A percentile compares a stretch with the other conserved stretches of the same genome.
phyloP scores from a whole-genome alignment of 345 rosid genomes.

The Trapa bicornis region DNA sequence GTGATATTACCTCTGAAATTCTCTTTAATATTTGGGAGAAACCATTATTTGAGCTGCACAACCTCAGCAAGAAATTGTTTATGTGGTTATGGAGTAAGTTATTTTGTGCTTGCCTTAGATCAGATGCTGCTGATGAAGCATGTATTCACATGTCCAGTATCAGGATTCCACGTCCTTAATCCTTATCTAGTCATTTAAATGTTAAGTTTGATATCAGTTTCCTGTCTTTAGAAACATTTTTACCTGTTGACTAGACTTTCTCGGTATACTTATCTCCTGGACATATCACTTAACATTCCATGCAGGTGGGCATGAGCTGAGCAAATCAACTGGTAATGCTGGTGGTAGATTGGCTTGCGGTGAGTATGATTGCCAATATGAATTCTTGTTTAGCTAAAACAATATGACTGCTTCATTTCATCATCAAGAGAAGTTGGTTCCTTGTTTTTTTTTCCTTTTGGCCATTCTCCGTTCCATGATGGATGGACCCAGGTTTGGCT shows the following conservation, averaged over 20 bases:
- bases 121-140: neutral
- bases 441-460: neutral
- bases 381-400: neutral
- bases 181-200: neutral
- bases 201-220: neutral
- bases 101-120: neutral
- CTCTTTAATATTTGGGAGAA: neutral
- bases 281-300: neutral
- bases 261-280: neutral
- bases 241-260: neutral
- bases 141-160: neutral
- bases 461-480: no score
- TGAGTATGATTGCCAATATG: slow-evolving; percentile 18
- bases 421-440: neutral
- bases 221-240: neutral
- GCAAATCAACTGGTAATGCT: slow-evolving; percentile 83
- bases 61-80: neutral
- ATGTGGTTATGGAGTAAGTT: neutral
- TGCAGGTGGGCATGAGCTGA: slow-evolving; percentile 86
- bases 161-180: neutral
- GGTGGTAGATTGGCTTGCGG: slow-evolving; percentile 93
- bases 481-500: neutral
- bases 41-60: neutral
- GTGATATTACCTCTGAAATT: neutral
- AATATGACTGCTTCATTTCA: neutral